Evolutionary conservation across 345 rosid species (phyloP).

Genomic region (Anastatica hierochuntica): DNA sequence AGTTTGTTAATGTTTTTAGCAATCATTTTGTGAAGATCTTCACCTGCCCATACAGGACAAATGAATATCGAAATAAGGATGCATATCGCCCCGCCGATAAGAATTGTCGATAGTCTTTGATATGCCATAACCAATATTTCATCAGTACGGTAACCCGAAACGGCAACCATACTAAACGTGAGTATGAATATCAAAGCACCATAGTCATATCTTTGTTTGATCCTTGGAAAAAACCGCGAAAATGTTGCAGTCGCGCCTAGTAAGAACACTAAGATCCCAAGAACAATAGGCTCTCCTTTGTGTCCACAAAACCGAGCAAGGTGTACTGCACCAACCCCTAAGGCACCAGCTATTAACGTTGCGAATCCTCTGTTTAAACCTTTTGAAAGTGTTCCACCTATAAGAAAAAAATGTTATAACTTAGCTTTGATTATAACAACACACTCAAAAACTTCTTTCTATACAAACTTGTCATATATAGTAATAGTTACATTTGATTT

Average conservation of each 20-base stretch:
- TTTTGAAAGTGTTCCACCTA: constrained; percentile 67
- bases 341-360: constrained; percentile 48
- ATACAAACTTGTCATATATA: too few species aligned
- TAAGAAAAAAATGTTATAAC: not conserved
- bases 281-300: constrained; percentile 51
- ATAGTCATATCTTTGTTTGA: constrained; percentile 83
- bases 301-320: constrained; percentile 49
- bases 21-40: constrained; percentile 52
- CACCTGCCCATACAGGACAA: constrained; percentile 70
- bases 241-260: constrained; percentile 62
- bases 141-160: constrained; percentile 54
- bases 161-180: constrained; percentile 63
- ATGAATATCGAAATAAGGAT: constrained; percentile 39
- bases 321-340: constrained; percentile 57
- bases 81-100: constrained; percentile 51
- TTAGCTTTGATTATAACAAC: not conserved
- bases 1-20: constrained; percentile 45
- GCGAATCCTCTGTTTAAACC: constrained; percentile 64
- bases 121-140: constrained; percentile 44
- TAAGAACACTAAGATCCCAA: constrained; percentile 58
- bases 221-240: constrained; percentile 51
- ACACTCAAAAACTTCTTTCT: not conserved
- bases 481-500: not conserved
- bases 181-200: constrained; percentile 67
- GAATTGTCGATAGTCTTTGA: constrained; percentile 49